Evolutionary conservation across 2,329 filamentous ascomycete species (phyloP), one percentile per base, ranked within the genome.

Genomic region (Cercospora berteroae): DNA sequence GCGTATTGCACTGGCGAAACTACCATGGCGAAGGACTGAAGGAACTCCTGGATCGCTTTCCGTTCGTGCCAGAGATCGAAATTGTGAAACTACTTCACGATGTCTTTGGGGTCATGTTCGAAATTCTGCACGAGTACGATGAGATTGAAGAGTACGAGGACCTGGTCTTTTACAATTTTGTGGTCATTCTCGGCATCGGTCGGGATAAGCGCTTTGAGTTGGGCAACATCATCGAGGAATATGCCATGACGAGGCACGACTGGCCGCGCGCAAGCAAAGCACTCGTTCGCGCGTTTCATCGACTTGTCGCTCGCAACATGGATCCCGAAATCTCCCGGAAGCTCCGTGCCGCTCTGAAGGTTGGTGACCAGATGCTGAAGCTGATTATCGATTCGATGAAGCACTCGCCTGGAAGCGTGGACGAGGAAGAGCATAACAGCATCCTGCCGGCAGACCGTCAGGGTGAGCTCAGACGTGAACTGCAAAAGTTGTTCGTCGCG

Each of bases 61-160:
- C 94, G 20, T 98, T 98, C 72, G 94, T 99, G 0, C 92, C 95
- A 0, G 95, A 99, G 77, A 97, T 98, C 65, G 96, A 99, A 80
- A 92, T 99, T 36, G 95, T 99, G 69, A 99, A 98, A 81, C 86
- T 98, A 50, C 83, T 98, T 7, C 90, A 87, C 70, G 91, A 96
- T 74, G 93, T 98, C 1, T 90, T 99, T 63, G 92, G 97, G 78
- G 88, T 93, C 0, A 86, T 99, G 0, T 99, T 99, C 76, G 90
- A 92, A 5, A 93, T 97, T 29, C 83, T 98, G 29, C 92, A 96
- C 31, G 93, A 97, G 73, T 90, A 96, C 75, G 89, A 92, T n/a
- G 93, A 92, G 9, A 93, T 93, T 71, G 92, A 96, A 71, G 92
- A 96, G 76, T 94, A 93, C 70, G 95, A 98, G 76, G 94, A 98